A percentile compares a stretch with the other conserved stretches of the same genome.
Evolutionary conservation across 2,329 filamentous ascomycete species (phyloP).

Genomic region (Diaporthe destruens): DNA sequence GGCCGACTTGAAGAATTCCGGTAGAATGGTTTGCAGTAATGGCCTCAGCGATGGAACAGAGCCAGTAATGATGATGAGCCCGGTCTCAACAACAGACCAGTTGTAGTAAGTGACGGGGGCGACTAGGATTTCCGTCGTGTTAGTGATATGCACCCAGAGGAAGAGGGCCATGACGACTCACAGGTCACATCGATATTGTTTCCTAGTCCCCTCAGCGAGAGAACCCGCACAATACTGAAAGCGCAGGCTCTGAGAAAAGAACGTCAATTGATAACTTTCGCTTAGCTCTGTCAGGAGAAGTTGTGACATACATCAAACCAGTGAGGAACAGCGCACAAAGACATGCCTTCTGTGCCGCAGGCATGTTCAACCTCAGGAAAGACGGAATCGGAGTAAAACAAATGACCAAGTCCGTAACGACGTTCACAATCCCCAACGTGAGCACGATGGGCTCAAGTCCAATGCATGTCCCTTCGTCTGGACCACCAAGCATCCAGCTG

Average conservation of each 20-base stretch:
- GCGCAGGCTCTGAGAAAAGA: slow-evolving; percentile 46
- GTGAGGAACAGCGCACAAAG: slow-evolving; percentile 48
- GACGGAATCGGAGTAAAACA: slow-evolving; percentile 48
- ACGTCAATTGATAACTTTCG: background rate
- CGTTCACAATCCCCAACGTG: slow-evolving; percentile 48
- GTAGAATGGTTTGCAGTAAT: slow-evolving; percentile 37
- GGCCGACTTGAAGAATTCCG: slow-evolving; percentile 23
- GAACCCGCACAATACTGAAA: slow-evolving; percentile 46
- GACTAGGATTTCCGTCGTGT: slow-evolving; percentile 40
- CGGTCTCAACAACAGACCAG: slow-evolving; percentile 51
- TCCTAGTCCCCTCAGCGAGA: slow-evolving; percentile 45
- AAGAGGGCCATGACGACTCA: slow-evolving; percentile 38
- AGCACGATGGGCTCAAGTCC: slow-evolving; percentile 46
- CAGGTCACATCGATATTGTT: slow-evolving; percentile 48
- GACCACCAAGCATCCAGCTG: slow-evolving; percentile 47
- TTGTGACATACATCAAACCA: slow-evolving; percentile 48
- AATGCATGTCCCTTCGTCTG: slow-evolving; percentile 44
- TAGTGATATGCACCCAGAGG: background rate
- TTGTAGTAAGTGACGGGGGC: slow-evolving; percentile 48
- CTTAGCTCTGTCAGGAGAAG: accelerated
- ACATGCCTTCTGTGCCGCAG: slow-evolving; percentile 46
- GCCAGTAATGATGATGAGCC: slow-evolving; percentile 51
- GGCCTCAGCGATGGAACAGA: slow-evolving; percentile 51
- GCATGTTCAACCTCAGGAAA: slow-evolving; percentile 48
- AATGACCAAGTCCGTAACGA: slow-evolving; percentile 48